phyloP scores from a whole-genome alignment of 352 stramenopile genomes.

The Globisporangium spiculum region DNA sequence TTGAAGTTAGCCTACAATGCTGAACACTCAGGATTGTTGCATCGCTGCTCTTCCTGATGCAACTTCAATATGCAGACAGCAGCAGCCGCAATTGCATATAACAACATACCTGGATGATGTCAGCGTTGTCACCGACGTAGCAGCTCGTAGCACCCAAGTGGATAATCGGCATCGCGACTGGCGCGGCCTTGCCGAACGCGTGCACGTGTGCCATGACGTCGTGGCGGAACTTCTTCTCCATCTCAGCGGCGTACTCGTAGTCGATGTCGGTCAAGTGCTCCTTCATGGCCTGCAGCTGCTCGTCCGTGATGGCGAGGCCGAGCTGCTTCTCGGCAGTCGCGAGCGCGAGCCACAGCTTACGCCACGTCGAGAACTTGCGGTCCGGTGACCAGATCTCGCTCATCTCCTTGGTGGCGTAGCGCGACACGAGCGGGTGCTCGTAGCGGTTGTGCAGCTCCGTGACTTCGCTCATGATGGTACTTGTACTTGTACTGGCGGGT shows the following conservation, averaged over 20 bases:
- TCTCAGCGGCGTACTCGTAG: constrained; percentile 96
- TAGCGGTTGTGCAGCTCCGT: constrained; percentile 68
- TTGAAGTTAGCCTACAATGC: constrained; percentile 8
- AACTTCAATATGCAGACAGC: background rate
- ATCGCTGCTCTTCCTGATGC: background rate
- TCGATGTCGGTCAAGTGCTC: constrained; percentile 96
- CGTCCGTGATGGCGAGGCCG: constrained; percentile 95
- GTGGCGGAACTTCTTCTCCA: constrained; percentile 98
- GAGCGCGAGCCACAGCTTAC: constrained; percentile 97
- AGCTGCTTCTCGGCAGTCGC: constrained; percentile 97
- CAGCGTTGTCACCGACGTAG: constrained; percentile 99
- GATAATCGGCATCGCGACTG: constrained; percentile 98
- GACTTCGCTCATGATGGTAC: constrained; percentile 32
- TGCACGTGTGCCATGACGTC: constrained; percentile 99
- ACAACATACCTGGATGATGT: constrained; percentile 92
- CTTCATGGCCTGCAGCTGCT: constrained; percentile 97
- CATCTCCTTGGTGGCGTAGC: constrained; percentile 99
- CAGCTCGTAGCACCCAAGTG: constrained; percentile 98
- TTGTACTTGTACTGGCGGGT: background rate
- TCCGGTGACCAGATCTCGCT: constrained; percentile 97
- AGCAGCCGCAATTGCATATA: background rate
- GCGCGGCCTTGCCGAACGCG: constrained; percentile 95
- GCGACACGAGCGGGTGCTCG: constrained; percentile 87
- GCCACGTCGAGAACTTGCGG: constrained; percentile 99
- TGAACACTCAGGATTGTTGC: background rate